Percentiles rank a stretch among this genome's conserved stretches.
These are phyloP conservation scores for Phytophthora multivora DNA, from an alignment of 352 stramenopile genomes.

Conservation along the genomic window DNA sequence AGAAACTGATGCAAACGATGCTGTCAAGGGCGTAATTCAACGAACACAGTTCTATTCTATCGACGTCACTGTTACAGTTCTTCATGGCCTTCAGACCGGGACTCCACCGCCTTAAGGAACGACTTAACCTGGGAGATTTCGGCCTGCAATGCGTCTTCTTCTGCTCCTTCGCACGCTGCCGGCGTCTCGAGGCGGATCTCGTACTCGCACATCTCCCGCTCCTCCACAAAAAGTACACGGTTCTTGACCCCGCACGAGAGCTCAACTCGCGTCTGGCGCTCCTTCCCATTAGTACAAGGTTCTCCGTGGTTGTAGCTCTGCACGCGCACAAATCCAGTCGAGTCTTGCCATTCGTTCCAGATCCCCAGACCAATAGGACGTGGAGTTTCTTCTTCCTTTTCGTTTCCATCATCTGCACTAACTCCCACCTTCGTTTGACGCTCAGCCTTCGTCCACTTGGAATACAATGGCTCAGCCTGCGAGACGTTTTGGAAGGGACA, in stretches of 20 bases:
- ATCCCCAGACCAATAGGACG: constrained; percentile 52
- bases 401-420: constrained; percentile 6
- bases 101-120: not conserved
- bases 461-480: constrained; percentile 69
- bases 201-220: constrained; percentile 93
- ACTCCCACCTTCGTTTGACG: constrained; percentile 42
- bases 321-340: constrained; percentile 30
- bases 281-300: constrained; percentile 85
- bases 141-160: constrained; percentile 27
- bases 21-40: constrained; percentile 2
- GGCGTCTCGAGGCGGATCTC: constrained; percentile 80
- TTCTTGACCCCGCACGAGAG: constrained; percentile 80
- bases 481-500: constrained; percentile 87
- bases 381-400: constrained; percentile 34
- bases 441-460: constrained; percentile 55
- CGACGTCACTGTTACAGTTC: constrained; percentile 29
- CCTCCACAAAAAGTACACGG: constrained; percentile 84
- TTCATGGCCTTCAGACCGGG: constrained; percentile 18
- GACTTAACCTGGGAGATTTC: constrained; percentile 23
- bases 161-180: constrained; percentile 44
- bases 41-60: constrained; percentile 25
- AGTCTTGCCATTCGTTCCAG: constrained; percentile 68
- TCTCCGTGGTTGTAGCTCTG: constrained; percentile 82
- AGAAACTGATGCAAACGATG: constrained; percentile 17
- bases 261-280: constrained; percentile 70